Base-by-base conservation (phyloP, 1,284 basidiomycete species). In the Trametes sp. region DNA sequence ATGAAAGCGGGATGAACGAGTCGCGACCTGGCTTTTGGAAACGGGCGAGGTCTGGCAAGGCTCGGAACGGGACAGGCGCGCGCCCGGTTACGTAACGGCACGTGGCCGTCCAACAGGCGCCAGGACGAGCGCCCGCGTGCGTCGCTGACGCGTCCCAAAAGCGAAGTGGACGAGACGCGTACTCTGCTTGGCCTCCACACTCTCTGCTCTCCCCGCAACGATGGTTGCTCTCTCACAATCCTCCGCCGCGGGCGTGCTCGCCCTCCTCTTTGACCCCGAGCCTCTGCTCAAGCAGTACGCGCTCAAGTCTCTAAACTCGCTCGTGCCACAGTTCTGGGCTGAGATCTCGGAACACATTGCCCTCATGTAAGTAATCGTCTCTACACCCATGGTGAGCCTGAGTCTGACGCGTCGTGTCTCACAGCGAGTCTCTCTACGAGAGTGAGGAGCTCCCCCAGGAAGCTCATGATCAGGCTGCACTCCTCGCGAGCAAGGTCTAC, bases 271-370 rank as follows among this genome's bases (percentile, higher is more conserved):
- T 41, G 94, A 98, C 76, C 92, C 95, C 58, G 94, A 97, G 68
- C 84, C 89, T 36, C 80, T 90, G 54, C 90, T 98, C 74, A 93
- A 95, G 73, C 88, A 94, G 69, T 92, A 97, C 82, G 96, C 96
- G 23, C 87, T 98, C 70, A 86, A 88, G 62, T 87, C 90, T 58
- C 84, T 98, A 60, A 90, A 89, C 72, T 81, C 86, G 26, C 86
- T 98, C 57, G 94, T 98, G 10, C 88, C 95, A 45, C 90, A 94
- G 72, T 98, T 98, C 78, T 98, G 96, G 96, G 92, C 96, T 57
- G 96, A 98, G 83, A 96, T 98, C 74, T 95, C 94, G 72, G 96
- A 98, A 77, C 88, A 94, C 75, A 90, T 98, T 70, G 85, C 92
- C 41, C 82, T 89, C 64, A 94, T 98, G 95, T 94, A 75, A 73